Evolutionary conservation across 208 protist species (phyloP).

Genomic region (Crithidia acanthocephali): DNA sequence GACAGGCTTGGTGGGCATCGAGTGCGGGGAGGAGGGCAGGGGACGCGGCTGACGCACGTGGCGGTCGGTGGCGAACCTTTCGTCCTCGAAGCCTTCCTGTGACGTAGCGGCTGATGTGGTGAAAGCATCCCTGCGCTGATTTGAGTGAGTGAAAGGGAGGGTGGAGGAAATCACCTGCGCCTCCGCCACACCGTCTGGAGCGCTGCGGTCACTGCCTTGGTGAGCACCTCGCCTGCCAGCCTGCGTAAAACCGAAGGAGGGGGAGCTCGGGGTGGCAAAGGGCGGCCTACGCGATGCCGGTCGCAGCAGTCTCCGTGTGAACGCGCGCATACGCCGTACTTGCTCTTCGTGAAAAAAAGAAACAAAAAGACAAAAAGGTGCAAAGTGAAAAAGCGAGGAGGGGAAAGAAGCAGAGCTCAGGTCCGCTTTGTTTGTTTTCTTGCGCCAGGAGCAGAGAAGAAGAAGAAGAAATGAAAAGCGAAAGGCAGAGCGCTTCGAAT

Average conservation of each 20-base stretch:
- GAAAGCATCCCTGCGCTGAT: neutral
- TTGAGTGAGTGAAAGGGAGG: neutral
- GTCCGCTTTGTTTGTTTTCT: no score
- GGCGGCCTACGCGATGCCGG: neutral
- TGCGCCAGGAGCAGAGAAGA: no score
- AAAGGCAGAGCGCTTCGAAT: no score
- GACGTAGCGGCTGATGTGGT: neutral
- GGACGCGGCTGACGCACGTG: no score
- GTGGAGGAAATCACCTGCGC: constrained; percentile 9
- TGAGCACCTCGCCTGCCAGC: neutral
- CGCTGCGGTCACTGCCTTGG: neutral
- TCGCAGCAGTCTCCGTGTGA: constrained; percentile 5
- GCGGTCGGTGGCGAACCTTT: no score
- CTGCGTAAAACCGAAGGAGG: neutral
- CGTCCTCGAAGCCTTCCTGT: neutral
- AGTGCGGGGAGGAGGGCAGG: neutral
- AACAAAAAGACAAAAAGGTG: neutral
- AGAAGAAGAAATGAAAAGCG: no score
- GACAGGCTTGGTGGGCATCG: constrained; percentile 18
- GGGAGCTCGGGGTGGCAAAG: neutral
- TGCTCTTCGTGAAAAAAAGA: no score
- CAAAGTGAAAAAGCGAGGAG: no score
- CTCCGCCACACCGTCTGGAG: neutral
- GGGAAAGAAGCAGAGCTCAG: no score
- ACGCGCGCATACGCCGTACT: neutral